Percentiles rank a stretch among this genome's conserved stretches.
phyloP scores from a whole-genome alignment of 768 basidiomycete genomes.

The Hypsizygus marmoreus region DNA sequence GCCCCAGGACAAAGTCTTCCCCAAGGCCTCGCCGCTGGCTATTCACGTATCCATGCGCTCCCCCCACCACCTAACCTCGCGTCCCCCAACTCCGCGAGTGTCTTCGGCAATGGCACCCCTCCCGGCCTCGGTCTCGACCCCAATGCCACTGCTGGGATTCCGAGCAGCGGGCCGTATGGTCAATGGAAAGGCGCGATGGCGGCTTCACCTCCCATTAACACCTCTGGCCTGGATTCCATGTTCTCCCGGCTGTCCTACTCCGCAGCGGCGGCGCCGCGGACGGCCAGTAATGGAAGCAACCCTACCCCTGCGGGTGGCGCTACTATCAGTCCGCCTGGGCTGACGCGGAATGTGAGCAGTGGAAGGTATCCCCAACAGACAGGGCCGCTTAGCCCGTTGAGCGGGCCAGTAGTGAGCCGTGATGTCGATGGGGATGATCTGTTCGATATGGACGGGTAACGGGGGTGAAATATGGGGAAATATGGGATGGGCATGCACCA shows the following conservation, averaged over 20 bases:
- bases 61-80: slow-evolving; percentile 41
- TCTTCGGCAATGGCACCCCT: slow-evolving; percentile 20
- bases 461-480: no score
- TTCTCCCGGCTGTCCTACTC: slow-evolving; percentile 61
- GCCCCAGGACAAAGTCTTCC: slow-evolving; percentile 91
- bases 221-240: slow-evolving; percentile 46
- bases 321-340: slow-evolving; percentile 34
- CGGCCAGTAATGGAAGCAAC: slow-evolving; percentile 21
- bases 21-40: slow-evolving; percentile 89
- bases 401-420: slow-evolving; percentile 57
- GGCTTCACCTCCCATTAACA: slow-evolving; percentile 17
- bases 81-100: slow-evolving; percentile 31
- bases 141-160: slow-evolving; percentile 6
- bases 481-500: no score
- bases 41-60: slow-evolving; percentile 84
- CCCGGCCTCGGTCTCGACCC: slow-evolving; percentile 5
- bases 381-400: slow-evolving; percentile 58
- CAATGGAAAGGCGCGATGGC: slow-evolving; percentile 24
- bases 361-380: slow-evolving; percentile 33
- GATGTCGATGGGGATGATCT: slow-evolving; percentile 67
- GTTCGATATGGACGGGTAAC: slow-evolving; percentile 68
- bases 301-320: no score
- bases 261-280: slow-evolving; percentile 32
- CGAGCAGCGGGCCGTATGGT: slow-evolving; percentile 29
- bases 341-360: slow-evolving; percentile 39